Conservation (phyloP, 352 stramenopile genomes). For the Globisporangium middletonii region DNA sequence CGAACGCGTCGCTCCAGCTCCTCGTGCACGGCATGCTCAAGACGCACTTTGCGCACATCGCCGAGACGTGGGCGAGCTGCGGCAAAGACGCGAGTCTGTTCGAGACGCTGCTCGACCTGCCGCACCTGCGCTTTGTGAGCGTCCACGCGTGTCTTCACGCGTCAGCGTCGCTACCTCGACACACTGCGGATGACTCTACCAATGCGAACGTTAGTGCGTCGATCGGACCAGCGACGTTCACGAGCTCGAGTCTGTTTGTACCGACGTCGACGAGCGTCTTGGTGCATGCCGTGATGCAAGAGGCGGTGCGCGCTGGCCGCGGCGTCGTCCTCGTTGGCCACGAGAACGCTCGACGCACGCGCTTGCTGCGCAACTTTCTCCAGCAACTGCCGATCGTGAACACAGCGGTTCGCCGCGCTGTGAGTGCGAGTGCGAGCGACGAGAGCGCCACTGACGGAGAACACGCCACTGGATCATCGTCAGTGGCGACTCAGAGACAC, state of each 20-base stretch:
- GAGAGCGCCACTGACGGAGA: not conserved
- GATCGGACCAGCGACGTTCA: not conserved
- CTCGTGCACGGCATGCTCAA: conserved; percentile 27
- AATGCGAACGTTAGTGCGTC: not conserved
- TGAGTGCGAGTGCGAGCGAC: not conserved
- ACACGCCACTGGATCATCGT: conserved; percentile 3
- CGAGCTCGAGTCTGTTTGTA: conserved; percentile 25
- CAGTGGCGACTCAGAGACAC: not conserved
- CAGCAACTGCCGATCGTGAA: conserved; percentile 15
- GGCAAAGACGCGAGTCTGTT: conserved; percentile 27
- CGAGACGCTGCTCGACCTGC: conserved; percentile 32
- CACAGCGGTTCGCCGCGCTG: not conserved
- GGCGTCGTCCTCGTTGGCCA: conserved; percentile 30
- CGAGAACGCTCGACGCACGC: conserved; percentile 25
- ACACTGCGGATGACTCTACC: not conserved
- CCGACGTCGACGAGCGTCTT: conserved; percentile 35
- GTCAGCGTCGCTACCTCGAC: not conserved
- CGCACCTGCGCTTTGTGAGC: conserved; percentile 21
- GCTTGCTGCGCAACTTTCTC: conserved; percentile 29
- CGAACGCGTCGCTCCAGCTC: conserved; percentile 12
- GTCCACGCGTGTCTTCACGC: conserved; percentile 1
- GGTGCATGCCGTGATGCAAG: conserved; percentile 30
- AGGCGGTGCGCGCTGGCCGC: conserved; percentile 30
- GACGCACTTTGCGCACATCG: conserved; percentile 25
- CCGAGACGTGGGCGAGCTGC: conserved; percentile 16